A percentile compares a stretch with the other conserved stretches of the same genome.
Conservation (phyloP, 2,329 filamentous ascomycete genomes). For the Xylariaceae sp. region DNA sequence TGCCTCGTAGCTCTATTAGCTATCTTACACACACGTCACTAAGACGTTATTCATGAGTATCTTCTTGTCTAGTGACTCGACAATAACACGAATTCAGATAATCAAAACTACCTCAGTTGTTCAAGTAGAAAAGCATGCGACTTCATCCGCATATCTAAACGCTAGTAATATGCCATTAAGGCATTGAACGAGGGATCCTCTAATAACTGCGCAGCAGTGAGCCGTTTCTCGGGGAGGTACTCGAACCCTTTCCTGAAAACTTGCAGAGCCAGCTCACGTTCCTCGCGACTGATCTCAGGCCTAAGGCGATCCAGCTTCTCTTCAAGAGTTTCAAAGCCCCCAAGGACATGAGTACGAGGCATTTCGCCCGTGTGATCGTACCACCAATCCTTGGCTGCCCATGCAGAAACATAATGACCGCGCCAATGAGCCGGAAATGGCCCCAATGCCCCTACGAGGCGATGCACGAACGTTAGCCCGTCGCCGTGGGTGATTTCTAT, state of each 20-base stretch:
- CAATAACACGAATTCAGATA: too few species aligned
- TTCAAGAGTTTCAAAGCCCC: not conserved
- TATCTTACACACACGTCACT: too few species aligned
- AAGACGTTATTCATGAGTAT: too few species aligned
- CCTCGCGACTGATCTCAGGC: not conserved
- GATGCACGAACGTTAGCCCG: not conserved
- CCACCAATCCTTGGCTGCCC: slow-evolving; percentile 5
- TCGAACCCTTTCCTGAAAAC: not conserved
- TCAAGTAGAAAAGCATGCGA: too few species aligned
- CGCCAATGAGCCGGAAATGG: slow-evolving; percentile 7
- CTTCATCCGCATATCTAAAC: too few species aligned
- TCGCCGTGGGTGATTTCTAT: not conserved
- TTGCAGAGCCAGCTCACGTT: not conserved
- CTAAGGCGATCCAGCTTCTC: not conserved
- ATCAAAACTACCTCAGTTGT: too few species aligned
- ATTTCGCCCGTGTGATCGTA: not conserved
- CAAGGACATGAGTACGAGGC: not conserved
- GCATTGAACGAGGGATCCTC: slow-evolving; percentile 1
- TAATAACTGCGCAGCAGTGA: slow-evolving; percentile 5
- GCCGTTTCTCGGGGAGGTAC: not conserved
- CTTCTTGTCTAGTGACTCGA: too few species aligned
- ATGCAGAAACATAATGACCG: too few species aligned
- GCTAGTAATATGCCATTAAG: not conserved
- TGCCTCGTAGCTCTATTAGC: too few species aligned
- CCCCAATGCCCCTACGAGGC: not conserved